Evolutionary conservation across 2,329 filamentous ascomycete species (phyloP).

Genomic region (Monosporascus sp.): DNA sequence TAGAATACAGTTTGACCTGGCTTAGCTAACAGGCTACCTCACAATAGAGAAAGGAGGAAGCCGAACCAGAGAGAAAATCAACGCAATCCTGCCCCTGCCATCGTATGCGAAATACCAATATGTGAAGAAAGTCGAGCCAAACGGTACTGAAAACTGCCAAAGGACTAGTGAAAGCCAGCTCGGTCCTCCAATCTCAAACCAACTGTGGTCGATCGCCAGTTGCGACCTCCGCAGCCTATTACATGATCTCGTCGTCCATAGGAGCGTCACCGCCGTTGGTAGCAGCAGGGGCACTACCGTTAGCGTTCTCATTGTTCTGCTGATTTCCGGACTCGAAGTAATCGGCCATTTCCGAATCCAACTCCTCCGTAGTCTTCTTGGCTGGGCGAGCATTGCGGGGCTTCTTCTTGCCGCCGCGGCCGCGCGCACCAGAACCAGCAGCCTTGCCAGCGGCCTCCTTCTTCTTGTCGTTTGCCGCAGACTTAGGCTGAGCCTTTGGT

Average conservation of each 20-base stretch:
- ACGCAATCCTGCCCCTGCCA: background rate
- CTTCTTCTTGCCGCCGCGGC: conserved; percentile 46
- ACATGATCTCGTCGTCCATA: conserved; percentile 64
- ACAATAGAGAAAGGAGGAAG: background rate
- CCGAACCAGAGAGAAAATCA: background rate
- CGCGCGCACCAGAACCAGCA: conserved; percentile 35
- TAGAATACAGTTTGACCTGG: background rate
- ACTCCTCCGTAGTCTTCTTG: conserved; percentile 90
- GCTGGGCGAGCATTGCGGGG: conserved; percentile 58
- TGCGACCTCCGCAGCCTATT: conserved; percentile 6
- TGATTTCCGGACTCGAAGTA: conserved; percentile 63
- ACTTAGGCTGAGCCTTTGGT: conserved; percentile 73
- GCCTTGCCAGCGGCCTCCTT: conserved; percentile 44
- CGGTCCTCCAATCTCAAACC: background rate
- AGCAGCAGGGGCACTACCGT: conserved; percentile 41
- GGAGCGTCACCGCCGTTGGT: conserved; percentile 50
- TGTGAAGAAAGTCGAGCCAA: background rate
- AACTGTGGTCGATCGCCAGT: background rate
- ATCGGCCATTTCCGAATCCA: conserved; percentile 96
- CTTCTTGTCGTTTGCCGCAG: conserved; percentile 69
- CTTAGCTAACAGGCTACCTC: background rate
- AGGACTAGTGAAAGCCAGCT: background rate
- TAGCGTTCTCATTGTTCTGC: conserved; percentile 37
- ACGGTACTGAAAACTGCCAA: background rate
- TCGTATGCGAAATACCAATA: background rate